Conservation (phyloP, 305 asterid genomes). For the Fraxinus angustifolia region DNA sequence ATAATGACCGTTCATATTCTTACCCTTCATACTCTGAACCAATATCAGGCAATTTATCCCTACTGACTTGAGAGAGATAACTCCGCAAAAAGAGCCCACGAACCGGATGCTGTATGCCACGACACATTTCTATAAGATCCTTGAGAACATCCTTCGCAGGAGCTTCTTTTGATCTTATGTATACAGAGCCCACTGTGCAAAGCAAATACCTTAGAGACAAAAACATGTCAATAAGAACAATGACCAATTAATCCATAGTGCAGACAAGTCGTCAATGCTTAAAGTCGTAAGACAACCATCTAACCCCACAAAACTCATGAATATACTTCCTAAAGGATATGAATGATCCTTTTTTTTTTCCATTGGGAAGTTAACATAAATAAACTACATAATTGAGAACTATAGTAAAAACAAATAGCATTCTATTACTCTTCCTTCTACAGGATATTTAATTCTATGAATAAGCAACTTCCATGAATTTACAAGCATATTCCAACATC, state of each 20-base stretch:
- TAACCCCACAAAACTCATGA: slow-evolving; percentile 8
- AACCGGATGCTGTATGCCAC: slow-evolving; percentile 85
- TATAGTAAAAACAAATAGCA: slow-evolving; percentile 14
- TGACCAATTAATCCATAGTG: slow-evolving; percentile 8
- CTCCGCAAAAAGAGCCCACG: slow-evolving; percentile 97
- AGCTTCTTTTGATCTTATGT: slow-evolving; percentile 93
- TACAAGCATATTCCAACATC: slow-evolving; percentile 13
- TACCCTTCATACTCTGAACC: slow-evolving; percentile 99
- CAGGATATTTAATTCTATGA: slow-evolving; percentile 19
- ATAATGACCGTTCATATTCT: slow-evolving; percentile 26
- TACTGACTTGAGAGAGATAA: slow-evolving; percentile 96
- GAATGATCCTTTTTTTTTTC: slow-evolving; percentile 5
- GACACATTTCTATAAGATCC: slow-evolving; percentile 99
- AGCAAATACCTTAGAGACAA: slow-evolving; percentile 66
- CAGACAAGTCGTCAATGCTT: neutral
- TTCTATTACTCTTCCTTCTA: neutral
- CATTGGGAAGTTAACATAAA: neutral
- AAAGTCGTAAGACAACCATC: slow-evolving; percentile 9
- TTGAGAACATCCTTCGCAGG: slow-evolving; percentile 94
- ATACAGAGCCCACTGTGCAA: slow-evolving; percentile 93
- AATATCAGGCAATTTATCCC: slow-evolving; percentile 87
- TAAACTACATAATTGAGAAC: neutral
- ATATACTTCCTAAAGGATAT: neutral
- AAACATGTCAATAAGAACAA: slow-evolving; percentile 16
- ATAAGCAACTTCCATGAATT: slow-evolving; percentile 7